These are phyloP conservation scores for Calonectria honghensis DNA, from an alignment of 2,329 filamentous ascomycete species.

Conservation along the genomic window DNA sequence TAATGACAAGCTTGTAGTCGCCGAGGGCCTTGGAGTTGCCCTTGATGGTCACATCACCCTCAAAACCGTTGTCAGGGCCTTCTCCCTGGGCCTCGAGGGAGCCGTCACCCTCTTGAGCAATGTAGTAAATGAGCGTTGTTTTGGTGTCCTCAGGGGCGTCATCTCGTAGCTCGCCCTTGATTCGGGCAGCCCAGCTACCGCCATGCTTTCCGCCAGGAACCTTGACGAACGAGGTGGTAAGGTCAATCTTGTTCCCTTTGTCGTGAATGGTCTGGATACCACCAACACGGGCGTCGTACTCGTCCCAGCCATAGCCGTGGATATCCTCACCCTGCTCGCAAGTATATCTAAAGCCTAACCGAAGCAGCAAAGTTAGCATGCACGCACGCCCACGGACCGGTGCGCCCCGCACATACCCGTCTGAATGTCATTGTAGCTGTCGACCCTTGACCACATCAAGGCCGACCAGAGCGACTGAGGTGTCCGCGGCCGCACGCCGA, in stretches of 20 bases:
- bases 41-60: conserved; percentile 79
- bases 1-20: conserved; percentile 86
- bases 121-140: conserved; percentile 88
- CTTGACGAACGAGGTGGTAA: conserved; percentile 96
- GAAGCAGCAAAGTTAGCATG: conserved; percentile 29
- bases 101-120: conserved; percentile 85
- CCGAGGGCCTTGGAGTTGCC: conserved; percentile 85
- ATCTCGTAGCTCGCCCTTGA: conserved; percentile 86
- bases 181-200: conserved; percentile 92
- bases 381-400: not conserved
- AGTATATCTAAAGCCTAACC: conserved; percentile 88
- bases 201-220: conserved; percentile 89
- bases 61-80: conserved; percentile 70
- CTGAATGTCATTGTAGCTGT: conserved; percentile 85
- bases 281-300: conserved; percentile 92
- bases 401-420: conserved; percentile 74
- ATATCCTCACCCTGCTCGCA: conserved; percentile 97
- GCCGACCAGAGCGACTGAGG: conserved; percentile 88
- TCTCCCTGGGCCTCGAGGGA: conserved; percentile 75
- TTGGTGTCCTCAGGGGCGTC: conserved; percentile 81
- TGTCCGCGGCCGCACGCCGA: conserved; percentile 88
- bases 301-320: conserved; percentile 97
- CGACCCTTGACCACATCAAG: conserved; percentile 91
- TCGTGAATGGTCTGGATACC: conserved; percentile 95
- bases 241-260: conserved; percentile 88